phyloP scores from a whole-genome alignment of 2,329 filamentous ascomycete species.

The Talaromyces rugulosus region DNA sequence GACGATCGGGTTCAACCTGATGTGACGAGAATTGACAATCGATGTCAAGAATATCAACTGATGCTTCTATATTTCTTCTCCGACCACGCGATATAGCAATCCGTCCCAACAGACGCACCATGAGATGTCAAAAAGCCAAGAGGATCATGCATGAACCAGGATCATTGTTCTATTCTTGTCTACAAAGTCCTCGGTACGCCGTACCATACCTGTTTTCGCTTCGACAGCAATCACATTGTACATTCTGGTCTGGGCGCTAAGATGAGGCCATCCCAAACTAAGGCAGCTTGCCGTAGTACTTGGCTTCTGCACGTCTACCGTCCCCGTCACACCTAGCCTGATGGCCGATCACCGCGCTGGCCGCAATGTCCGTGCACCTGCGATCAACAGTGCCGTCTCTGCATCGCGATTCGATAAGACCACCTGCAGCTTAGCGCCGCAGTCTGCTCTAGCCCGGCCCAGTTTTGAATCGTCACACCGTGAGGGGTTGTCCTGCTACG shows the following conservation, averaged over 20 bases:
- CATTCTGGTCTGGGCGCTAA: not conserved
- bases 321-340: not conserved
- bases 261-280: not conserved
- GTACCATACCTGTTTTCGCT: not conserved
- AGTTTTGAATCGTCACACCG: not conserved
- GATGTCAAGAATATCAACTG: not conserved
- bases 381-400: not conserved
- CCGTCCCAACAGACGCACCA: not conserved
- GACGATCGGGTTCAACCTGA: not conserved
- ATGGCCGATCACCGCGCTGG: not conserved
- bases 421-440: not conserved
- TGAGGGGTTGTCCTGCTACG: not conserved
- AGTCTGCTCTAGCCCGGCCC: not conserved
- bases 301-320: not conserved
- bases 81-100: not conserved
- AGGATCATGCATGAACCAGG: not conserved
- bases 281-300: not conserved
- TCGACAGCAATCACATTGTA: not conserved
- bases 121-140: not conserved
- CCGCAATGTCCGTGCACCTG: not conserved
- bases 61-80: not conserved
- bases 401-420: not conserved
- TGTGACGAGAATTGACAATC: not conserved
- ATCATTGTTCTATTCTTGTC: not conserved
- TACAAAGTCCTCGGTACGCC: not conserved